Base-by-base conservation (phyloP, 768 basidiomycete species). In the Lepiota brunneoincarnata region DNA sequence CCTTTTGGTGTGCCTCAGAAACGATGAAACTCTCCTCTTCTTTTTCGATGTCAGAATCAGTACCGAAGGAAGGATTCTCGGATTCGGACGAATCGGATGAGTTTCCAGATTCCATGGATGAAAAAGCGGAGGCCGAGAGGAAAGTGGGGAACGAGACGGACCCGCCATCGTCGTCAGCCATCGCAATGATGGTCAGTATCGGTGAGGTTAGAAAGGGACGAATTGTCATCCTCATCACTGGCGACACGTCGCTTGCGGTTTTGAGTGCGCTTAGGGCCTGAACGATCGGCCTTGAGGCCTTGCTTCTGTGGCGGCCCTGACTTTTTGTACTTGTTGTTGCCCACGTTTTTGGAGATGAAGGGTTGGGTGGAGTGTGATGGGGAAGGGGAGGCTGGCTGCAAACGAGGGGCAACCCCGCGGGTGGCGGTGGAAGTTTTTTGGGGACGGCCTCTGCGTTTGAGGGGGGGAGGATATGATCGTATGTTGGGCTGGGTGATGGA, bases 21-120 rank as follows among this genome's bases (percentile, higher is more conserved):
- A 80, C 60, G 39, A 85, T 81, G 49, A 81, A 84, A 38, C 67
- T 77, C 68, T 84, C 81, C 63, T 87, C 84, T 64, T 87, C 84
- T 38, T 74, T 77, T 59, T 81, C 77, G 35, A 85, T 74, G 31
- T 77, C 78, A 24, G 79, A 79, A 59, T 84, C 84, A 44, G 78
- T 77, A 42, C 68, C 71, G 52, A 81, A 81, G 2, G 78, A 75
- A 6, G 73, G 69, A 17, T 74, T 72, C 11, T 79, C 78, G 9
- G 68, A 69, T 51, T 72, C 73, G 20, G 82, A 84, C 46, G 78
- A 76, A 38, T 79, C 80, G 46, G 75, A 74, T 28, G 79, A 78
- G 21, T 75, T 75, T 40, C 67, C 52, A 15, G 59, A 60, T 14
- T 62, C 57, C 41, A 56, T 71, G 6, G 77, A 77, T 6, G 81